These are phyloP conservation scores for Microascus cirrosus DNA, from an alignment of 2,329 filamentous ascomycete genomes.

Conservation along the genomic window DNA sequence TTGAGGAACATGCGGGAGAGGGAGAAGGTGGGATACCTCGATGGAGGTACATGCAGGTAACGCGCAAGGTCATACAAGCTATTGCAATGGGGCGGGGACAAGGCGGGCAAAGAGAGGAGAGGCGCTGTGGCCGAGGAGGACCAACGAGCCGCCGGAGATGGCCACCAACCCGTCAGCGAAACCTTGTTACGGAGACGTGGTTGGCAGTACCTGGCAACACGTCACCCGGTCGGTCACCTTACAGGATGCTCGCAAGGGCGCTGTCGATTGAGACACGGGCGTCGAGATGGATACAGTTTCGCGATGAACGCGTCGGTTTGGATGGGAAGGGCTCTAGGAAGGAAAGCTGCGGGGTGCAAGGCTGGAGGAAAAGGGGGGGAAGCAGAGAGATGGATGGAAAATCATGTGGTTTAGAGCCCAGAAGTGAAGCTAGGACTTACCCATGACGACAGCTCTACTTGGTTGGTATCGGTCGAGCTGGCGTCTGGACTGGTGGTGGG, in stretches of 20 bases:
- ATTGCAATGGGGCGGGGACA: constrained; percentile 3
- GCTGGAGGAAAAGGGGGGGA: background rate
- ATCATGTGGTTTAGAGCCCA: background rate
- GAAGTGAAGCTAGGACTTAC: background rate
- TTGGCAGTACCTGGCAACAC: constrained; percentile 3
- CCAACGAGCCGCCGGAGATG: constrained; percentile 1
- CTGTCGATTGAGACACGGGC: background rate
- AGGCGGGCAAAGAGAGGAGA: background rate
- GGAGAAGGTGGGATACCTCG: background rate
- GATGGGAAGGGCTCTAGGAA: background rate
- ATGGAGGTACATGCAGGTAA: constrained; percentile 5
- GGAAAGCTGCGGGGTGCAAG: background rate
- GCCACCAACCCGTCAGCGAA: background rate
- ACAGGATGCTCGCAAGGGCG: background rate
- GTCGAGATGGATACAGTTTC: background rate
- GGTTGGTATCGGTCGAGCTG: background rate
- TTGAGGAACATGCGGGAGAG: background rate
- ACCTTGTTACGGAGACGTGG: constrained; percentile 2
- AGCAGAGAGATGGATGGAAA: background rate
- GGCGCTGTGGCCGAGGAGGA: background rate
- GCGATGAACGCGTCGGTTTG: background rate
- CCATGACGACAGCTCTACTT: background rate
- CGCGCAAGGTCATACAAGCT: constrained; percentile 12
- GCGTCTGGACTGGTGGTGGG: background rate
- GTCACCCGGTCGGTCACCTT: constrained; percentile 3